Conservation (phyloP, 257 asterid species). For the Nyctanthes arbortristis region DNA sequence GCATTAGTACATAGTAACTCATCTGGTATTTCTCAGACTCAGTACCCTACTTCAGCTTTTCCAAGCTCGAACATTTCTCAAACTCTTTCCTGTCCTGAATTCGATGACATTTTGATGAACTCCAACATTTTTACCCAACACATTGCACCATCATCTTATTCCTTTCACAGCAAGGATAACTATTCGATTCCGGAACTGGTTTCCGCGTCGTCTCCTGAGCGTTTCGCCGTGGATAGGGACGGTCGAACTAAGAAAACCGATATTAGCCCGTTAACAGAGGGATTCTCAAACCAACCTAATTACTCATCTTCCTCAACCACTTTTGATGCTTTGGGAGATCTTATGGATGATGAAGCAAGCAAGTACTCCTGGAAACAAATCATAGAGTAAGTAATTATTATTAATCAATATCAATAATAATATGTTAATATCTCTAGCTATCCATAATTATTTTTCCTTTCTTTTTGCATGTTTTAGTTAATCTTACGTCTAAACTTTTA, state of each 20-base stretch:
- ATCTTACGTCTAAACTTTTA: too few species aligned
- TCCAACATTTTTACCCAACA: not conserved
- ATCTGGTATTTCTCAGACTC: not conserved
- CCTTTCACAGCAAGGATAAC: too few species aligned
- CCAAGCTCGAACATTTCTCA: conserved; percentile 3
- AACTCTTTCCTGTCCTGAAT: not conserved
- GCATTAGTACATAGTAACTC: not conserved
- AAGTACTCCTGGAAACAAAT: conserved; percentile 40
- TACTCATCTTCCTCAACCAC: conserved; percentile 25
- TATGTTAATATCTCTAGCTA: not conserved
- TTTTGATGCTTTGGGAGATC: conserved; percentile 30
- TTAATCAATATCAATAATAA: not conserved
- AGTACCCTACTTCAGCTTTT: not conserved
- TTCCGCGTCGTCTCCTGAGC: conserved; percentile 21
- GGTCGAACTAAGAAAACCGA: conserved; percentile 6
- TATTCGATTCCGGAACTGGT: conserved; percentile 26
- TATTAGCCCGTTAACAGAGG: conserved; percentile 5
- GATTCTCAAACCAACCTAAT: conserved; percentile 18
- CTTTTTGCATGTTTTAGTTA: too few species aligned
- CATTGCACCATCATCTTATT: too few species aligned
- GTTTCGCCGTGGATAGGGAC: not conserved
- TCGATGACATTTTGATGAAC: not conserved
- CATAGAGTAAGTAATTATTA: conserved; percentile 27
- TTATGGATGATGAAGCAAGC: conserved; percentile 36
- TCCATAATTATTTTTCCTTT: too few species aligned